Conservation (phyloP, 768 basidiomycete species). For the Mycena chlorophos region DNA sequence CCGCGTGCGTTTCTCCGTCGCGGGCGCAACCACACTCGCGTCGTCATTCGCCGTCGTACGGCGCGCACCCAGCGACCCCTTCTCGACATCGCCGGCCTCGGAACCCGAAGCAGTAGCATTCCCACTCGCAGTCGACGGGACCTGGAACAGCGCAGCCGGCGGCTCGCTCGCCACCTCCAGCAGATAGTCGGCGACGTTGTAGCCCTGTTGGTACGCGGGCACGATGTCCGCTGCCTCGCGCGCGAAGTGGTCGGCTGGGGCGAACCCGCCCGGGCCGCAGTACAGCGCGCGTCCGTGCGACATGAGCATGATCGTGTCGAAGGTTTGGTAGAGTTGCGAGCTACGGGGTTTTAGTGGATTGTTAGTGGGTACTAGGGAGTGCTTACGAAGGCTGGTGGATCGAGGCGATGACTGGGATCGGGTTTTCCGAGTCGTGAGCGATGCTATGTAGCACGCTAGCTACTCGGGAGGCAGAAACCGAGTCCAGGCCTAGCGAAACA, state of each 20-base stretch:
- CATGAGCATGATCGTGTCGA: slow-evolving; percentile 79
- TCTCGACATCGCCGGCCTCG: slow-evolving; percentile 14
- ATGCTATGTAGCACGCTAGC: slow-evolving; percentile 76
- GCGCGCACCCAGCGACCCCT: slow-evolving; percentile 8
- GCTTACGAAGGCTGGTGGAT: slow-evolving; percentile 83
- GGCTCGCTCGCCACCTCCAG: slow-evolving; percentile 82
- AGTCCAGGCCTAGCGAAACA: slow-evolving; percentile 64
- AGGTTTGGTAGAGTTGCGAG: slow-evolving; percentile 82
- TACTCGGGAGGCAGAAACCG: slow-evolving; percentile 80
- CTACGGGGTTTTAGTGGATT: slow-evolving; percentile 33
- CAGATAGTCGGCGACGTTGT: slow-evolving; percentile 92
- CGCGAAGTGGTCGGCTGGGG: slow-evolving; percentile 69
- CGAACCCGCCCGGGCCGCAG: slow-evolving; percentile 71
- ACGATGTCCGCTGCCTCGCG: slow-evolving; percentile 39
- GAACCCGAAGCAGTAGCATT: too few relatives aligned
- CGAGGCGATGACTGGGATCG: slow-evolving; percentile 81
- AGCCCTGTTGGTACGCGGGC: slow-evolving; percentile 67
- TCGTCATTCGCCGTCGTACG: slow-evolving; percentile 3
- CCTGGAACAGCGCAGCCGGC: slow-evolving; percentile 48
- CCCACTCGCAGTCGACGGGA: slow-evolving; percentile 12
- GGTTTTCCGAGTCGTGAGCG: slow-evolving; percentile 64
- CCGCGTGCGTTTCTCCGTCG: slow-evolving; percentile 14
- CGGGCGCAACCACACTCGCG: background rate
- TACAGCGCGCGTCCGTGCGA: slow-evolving; percentile 78
- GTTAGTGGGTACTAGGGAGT: slow-evolving; percentile 1